Base-by-base conservation (phyloP, 805 yeast species). In the Cyberlindnera maclurae region DNA sequence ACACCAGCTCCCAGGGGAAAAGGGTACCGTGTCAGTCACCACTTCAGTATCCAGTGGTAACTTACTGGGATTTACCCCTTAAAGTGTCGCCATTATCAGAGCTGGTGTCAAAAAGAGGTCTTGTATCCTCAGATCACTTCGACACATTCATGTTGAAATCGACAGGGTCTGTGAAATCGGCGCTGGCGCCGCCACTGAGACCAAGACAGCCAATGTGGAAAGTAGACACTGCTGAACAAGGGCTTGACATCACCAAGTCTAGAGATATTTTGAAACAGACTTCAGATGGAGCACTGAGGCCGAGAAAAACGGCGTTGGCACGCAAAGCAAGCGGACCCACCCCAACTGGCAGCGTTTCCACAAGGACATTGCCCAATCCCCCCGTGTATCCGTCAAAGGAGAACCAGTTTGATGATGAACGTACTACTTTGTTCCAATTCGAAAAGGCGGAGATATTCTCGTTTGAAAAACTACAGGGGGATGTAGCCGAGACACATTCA, bases 301-400 rank as follows among this genome's bases (percentile, higher is more conserved):
- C 57, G 26, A 37, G 52, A 15, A 49, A 45, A 33, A 37, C 52
- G 29, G 54, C 59, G 11, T 34, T 50, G 3, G 51, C 54, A 1
- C 34, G 47, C 5, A 52, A 49, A 15, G 29, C 46, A 0, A 41
- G 42, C 26, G 34, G 22, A n/a, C 15, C 33, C 6, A 7, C 26
- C 3, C 33, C 34, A 5, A 9, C 18, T 4, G 39, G 12, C 9
- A 10, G 12, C 12, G 17, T 12, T 13, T 3, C 17, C 8, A 2
- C 34, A 18, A 20, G 8, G 8, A 18, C 12, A 13, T 15, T 7
- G 3, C 31, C 31, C 16, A 7, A 16, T 15, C 17, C 31, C 17
- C 12, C 29, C n/a, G 24, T 20, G 24, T 6, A 20, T 20, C 7
- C 18, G 7, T 29, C 31, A n/a, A 15, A 11, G 15, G 18, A 11